A percentile compares a stretch with the other conserved stretches of the same genome.
phyloP scores from a whole-genome alignment of 1,284 basidiomycete species.

The Peniophora sp. region DNA sequence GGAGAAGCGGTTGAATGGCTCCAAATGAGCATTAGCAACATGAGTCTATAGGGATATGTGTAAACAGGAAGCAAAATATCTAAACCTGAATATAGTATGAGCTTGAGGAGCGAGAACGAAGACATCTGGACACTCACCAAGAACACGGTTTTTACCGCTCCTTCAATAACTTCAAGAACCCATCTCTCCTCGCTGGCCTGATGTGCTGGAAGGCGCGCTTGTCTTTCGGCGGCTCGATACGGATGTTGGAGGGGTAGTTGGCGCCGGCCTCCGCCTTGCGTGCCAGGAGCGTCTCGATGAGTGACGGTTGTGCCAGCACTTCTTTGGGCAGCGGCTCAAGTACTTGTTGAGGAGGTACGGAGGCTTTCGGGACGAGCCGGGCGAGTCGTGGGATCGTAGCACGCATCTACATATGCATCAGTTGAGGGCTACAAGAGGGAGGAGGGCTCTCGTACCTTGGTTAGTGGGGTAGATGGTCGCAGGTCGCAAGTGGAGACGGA shows the following conservation, averaged over 20 bases:
- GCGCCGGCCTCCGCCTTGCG: conserved; percentile 28
- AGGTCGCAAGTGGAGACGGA: not conserved
- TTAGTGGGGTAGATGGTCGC: not conserved
- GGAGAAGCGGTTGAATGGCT: conserved; percentile 22
- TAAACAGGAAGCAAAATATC: not conserved
- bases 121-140: not conserved
- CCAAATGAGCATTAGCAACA: not conserved
- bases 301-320: conserved; percentile 17
- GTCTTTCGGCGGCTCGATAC: conserved; percentile 33
- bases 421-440: conserved; percentile 12
- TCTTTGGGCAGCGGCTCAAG: conserved; percentile 14
- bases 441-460: not conserved
- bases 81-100: not conserved
- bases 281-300: conserved; percentile 32
- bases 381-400: conserved; percentile 28
- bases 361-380: conserved; percentile 31
- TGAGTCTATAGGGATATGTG: not conserved
- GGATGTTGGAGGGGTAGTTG: conserved; percentile 33
- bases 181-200: conserved; percentile 23
- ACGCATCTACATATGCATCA: conserved; percentile 29
- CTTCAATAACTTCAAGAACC: conserved; percentile 29
- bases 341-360: conserved; percentile 6
- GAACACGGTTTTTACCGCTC: conserved; percentile 22
- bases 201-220: conserved; percentile 29
- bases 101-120: not conserved